phyloP scores from a whole-genome alignment of 352 stramenopile genomes.

The Discostella stelligera region DNA sequence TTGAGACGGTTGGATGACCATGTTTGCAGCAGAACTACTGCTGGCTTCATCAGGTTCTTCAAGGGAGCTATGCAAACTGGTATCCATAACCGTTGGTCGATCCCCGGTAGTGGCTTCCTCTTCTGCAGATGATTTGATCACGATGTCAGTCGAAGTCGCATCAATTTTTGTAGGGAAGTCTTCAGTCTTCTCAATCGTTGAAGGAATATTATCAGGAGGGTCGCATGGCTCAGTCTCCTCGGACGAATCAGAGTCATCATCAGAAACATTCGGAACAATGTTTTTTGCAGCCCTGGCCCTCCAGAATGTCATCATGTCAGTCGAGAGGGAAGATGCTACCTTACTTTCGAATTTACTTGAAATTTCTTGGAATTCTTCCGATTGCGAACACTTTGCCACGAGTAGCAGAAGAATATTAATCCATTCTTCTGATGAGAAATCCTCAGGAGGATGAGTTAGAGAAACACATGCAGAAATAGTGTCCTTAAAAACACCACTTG shows the following conservation, averaged over 20 bases:
- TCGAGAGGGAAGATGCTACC: constrained; percentile 38
- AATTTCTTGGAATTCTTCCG: constrained; percentile 74
- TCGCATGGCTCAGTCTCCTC: constrained; percentile 19
- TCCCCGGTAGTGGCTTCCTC: constrained; percentile 21
- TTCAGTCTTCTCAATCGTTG: constrained; percentile 21
- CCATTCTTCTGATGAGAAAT: constrained; percentile 77
- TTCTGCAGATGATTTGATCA: constrained; percentile 30
- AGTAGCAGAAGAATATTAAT: constrained; percentile 70
- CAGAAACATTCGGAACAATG: constrained; percentile 53
- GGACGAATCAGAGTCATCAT: constrained; percentile 37
- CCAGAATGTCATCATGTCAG: constrained; percentile 48
- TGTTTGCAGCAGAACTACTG: constrained; percentile 43
- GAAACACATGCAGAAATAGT: constrained; percentile 64
- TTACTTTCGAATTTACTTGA: constrained; percentile 75
- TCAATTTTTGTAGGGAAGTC: constrained; percentile 32
- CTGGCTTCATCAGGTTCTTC: constrained; percentile 23
- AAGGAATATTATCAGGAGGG: constrained; percentile 42
- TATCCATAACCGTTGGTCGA: constrained; percentile 30
- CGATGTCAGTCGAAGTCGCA: constrained; percentile 11
- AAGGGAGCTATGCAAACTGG: constrained; percentile 40
- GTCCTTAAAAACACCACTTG: constrained; percentile 77
- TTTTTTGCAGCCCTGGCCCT: constrained; percentile 50
- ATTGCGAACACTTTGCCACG: constrained; percentile 78
- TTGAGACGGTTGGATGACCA: constrained; percentile 32
- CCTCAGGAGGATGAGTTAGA: constrained; percentile 62